Base-by-base conservation (phyloP, 2,329 filamentous ascomycete genomes). In the Venturia oleaginea region DNA sequence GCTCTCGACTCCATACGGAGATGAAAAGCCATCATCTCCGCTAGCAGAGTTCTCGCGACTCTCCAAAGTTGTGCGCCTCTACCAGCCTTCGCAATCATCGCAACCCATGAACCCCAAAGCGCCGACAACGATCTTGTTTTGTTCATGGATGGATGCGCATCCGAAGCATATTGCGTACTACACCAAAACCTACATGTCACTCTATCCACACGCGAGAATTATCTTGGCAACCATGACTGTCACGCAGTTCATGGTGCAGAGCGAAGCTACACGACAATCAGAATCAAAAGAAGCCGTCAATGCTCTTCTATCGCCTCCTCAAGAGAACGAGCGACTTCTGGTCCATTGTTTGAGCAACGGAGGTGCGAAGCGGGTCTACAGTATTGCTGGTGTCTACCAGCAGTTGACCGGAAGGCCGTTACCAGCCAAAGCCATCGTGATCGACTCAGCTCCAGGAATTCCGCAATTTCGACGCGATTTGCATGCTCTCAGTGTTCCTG, bases 261-360 rank as follows among this genome's bases (percentile, higher is more conserved):
- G 40, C 40, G 67, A 68, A 22, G 24, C 27, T n/a, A 57, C 27
- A 4, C 15, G 51, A 32, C 51, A 6, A 32, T 27, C 51, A 19
- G 51, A 57, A 57, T 27, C 51, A 34, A 57, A 34, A 57, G 51
- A 57, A 57, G 51, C 51, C 51, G 51, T 57, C 3, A 57, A 27
- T 7, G 51, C 51, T 57, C 51, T 57, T n/a, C 30, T 34, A 19
- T 57, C 51, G 8, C 30, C 15, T n/a, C 51, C 51, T n/a, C 51
- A 57, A 13, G 51, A 57, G 24, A 34, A 34, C 4, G 51, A 57
- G 10, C 30, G 51, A 34, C 68, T 72, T 4, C 38, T 74, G 13
- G 66, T 75, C 4, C 73, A 75, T 64, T 66, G 67, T 22, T 73
- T 74, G 63, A 75, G 72, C 11, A 75, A 75, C 64, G 74, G 73